phyloP scores from a whole-genome alignment of 2,329 filamentous ascomycete species.

The Ascocoryne sarcoides region DNA sequence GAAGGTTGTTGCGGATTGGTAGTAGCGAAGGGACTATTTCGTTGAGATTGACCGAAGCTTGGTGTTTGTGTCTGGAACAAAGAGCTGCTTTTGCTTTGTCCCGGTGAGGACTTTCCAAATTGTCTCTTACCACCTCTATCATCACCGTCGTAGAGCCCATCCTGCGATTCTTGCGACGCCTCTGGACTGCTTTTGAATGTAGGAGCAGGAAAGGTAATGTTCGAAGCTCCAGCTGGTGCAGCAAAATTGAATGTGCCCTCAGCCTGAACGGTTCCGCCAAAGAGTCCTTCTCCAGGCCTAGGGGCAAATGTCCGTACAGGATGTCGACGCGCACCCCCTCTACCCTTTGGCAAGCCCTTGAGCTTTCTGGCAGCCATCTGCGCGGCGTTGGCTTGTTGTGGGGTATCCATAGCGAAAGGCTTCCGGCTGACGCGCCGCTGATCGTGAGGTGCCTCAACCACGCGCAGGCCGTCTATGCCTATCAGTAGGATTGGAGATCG shows the following conservation, averaged over 20 bases:
- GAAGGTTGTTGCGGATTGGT: neutral
- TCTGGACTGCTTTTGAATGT: slow-evolving; percentile 3
- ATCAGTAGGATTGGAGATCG: neutral
- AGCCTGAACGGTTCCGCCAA: slow-evolving; percentile 23
- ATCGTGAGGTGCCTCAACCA: neutral
- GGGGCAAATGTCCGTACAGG: slow-evolving; percentile 9
- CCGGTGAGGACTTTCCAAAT: slow-evolving; percentile 9
- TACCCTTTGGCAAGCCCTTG: slow-evolving; percentile 17
- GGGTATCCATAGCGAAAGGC: slow-evolving; percentile 13
- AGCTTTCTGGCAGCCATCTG: slow-evolving; percentile 27
- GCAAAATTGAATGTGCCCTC: slow-evolving; percentile 23
- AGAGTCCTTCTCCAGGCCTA: slow-evolving; percentile 18
- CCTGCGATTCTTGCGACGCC: neutral
- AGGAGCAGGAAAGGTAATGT: slow-evolving; percentile 9
- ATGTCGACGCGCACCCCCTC: slow-evolving; percentile 3
- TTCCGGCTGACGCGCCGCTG: neutral
- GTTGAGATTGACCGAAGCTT: neutral
- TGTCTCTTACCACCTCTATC: slow-evolving; percentile 17
- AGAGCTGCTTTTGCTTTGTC: slow-evolving; percentile 1
- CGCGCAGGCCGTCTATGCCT: neutral
- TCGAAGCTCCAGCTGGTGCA: slow-evolving; percentile 9
- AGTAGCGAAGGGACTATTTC: neutral
- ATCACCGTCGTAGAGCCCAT: slow-evolving; percentile 11
- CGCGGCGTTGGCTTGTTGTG: slow-evolving; percentile 26
- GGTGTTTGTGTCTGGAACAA: slow-evolving; percentile 1